Evolutionary conservation across 208 protist species (phyloP), one percentile per base, ranked within the genome.

Genomic region (Sergeia podlipaevii): DNA sequence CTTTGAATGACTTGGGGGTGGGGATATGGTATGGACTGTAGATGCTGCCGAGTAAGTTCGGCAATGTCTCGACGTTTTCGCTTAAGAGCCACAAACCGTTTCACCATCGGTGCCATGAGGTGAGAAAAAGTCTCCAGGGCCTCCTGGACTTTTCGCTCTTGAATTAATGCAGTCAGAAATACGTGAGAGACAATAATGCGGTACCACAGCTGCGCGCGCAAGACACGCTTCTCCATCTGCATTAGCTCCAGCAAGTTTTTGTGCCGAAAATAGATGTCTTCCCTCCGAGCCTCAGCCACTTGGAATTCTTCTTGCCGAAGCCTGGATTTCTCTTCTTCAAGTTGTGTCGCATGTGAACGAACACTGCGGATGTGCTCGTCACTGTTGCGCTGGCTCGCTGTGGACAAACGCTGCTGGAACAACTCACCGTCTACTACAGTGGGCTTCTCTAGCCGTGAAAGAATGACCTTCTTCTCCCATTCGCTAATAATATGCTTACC

Each of bases 111-210:
- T 2, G 72, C 63, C 53, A 95, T 57, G 38, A 89, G 60, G 18
- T 60, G 77, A 3, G 53, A 55, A 45, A 94, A 84, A n/a, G 73
- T 89, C 29, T 87, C 72, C 21, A 79, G 36, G 7, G 87, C 82
- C 34, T 82, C 78, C 56, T 90, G 80, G 37, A 83, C 70, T 29
- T 74, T 66, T 2, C 83, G 62, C 44, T 86, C 87, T 39, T 90
- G 81, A 42, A 91, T 86, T 26, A 94, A 66, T 1, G 80, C 82
- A 7, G 80, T 89, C 44, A 94, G 70, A 63, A 94, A 94, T 17
- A 90, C 73, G 60, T 94, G 87, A 5, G 76, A 81, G 10, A 89
- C 63, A 51, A 94, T 56, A 36, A 94, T 89, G 32, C 64, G 74
- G 45, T 74, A 85, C 83, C 87, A 94, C 24, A 55, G 60, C 30